These are phyloP conservation scores for Phytopythium cucurbitacearum DNA, from an alignment of 352 stramenopile genomes.

Conservation along the genomic window DNA sequence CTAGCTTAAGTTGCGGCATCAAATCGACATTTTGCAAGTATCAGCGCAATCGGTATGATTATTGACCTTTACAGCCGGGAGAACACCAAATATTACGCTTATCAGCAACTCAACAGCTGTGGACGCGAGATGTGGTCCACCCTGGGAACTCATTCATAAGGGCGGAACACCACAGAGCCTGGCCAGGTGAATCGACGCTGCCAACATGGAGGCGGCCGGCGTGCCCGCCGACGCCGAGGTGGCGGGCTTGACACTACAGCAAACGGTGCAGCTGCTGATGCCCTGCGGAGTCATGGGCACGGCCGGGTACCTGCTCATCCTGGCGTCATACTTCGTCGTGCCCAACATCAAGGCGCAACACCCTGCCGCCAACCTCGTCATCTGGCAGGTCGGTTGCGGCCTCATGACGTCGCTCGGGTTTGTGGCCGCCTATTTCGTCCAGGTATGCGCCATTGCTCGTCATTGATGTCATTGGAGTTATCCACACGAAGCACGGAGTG, in stretches of 20 bases:
- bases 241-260: conserved; percentile 34
- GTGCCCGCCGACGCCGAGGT: background rate
- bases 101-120: no score
- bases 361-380: conserved; percentile 65
- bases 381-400: conserved; percentile 71
- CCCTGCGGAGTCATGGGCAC: conserved; percentile 52
- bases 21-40: no score
- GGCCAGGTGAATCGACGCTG: no score
- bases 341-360: conserved; percentile 79
- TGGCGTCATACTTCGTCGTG: conserved; percentile 69
- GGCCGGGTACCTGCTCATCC: conserved; percentile 54
- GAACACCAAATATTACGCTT: no score
- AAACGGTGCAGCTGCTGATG: conserved; percentile 54
- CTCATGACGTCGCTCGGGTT: conserved; percentile 59
- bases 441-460: conserved; percentile 17
- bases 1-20: no score
- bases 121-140: background rate
- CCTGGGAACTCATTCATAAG: background rate
- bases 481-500: background rate
- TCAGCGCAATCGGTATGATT: no score
- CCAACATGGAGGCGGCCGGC: conserved; percentile 1
- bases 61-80: no score
- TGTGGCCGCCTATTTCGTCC: conserved; percentile 45
- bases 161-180: background rate
- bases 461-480: background rate